phyloP scores from a whole-genome alignment of 2,329 filamentous ascomycete genomes.

The Colletotrichum plurivorum region DNA sequence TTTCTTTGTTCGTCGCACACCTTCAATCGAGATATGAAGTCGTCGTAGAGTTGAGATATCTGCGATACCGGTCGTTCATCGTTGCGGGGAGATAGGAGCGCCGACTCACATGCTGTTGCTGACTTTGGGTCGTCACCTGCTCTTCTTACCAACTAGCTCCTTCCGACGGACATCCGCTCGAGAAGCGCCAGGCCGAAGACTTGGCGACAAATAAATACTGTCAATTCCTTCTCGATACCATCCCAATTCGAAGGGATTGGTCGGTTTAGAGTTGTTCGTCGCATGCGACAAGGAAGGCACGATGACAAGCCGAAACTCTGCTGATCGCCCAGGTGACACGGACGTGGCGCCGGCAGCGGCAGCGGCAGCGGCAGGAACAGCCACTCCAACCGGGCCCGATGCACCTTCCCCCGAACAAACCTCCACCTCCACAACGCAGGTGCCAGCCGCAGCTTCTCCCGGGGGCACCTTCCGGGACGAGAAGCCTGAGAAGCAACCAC shows the following conservation, averaged over 20 bases:
- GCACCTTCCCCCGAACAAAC: slow-evolving; percentile 1
- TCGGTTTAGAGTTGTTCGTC: not conserved
- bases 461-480: not conserved
- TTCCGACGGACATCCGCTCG: slow-evolving; percentile 26
- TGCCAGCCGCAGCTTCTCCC: slow-evolving; percentile 12
- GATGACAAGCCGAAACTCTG: slow-evolving; percentile 21
- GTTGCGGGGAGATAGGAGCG: not conserved
- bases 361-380: slow-evolving; percentile 3
- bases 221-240: too few relatives aligned
- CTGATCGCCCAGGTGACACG: slow-evolving; percentile 18
- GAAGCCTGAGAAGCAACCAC: not conserved
- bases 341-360: slow-evolving; percentile 12
- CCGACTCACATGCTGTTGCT: slow-evolving; percentile 21
- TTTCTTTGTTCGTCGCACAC: not conserved
- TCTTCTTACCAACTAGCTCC: slow-evolving; percentile 2
- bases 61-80: not conserved
- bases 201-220: too few relatives aligned
- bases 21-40: not conserved
- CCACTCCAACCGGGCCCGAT: not conserved
- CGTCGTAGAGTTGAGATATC: not conserved
- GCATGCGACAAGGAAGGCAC: not conserved
- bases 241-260: too few relatives aligned
- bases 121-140: not conserved
- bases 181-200: not conserved
- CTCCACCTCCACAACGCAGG: slow-evolving; percentile 12